Evolutionary conservation across 768 basidiomycete species (phyloP), one percentile per base, ranked within the genome.

Genomic region (Lactarius hengduanensis): DNA sequence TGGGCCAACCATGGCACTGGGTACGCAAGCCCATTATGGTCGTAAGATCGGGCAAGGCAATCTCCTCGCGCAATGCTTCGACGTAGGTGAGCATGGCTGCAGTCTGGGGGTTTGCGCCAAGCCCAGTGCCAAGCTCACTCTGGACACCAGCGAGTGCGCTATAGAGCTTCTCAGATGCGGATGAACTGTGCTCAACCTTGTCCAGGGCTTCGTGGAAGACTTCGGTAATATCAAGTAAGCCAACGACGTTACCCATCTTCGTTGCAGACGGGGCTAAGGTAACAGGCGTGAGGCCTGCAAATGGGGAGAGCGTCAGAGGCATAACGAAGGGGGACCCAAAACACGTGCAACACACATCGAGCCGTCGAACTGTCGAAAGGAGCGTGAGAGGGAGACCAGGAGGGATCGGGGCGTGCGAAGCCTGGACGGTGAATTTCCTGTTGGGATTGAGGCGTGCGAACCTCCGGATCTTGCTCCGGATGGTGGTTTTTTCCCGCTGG

Each of bases 1-100:
- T 26, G 96, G 95, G 6, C 90, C 85, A 61, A 98, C 97, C 18
- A 90, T 94, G 4, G 97, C 94, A 94, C 62, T 92, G 86, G 1
- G 92, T 94, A 65, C 91, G 88, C 28, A 91, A 89, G 77, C 98
- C 97, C 88, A 98, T 92, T 73, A 99, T 86, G 30, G 92, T 90
- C 2, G 94, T 95, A 66, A 99, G 82, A 77, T 99, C 97, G 10
- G 97, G 97, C 16, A 97, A 81, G 5, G 95, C 94, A 38, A 96
- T 98, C 80, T 94, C 96, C 78, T 98, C 96, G 54, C 93, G 88
- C 38, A 99, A 84, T 11, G 88, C 89, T 74, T 98, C 95, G 53
- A 97, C 96, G 80, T 97, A 99, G 43, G 95, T 92, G 57, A 99
- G 87, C 93, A 98, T 97, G 7, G 97, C 96, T n/a, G 94, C 92